phyloP scores from a whole-genome alignment of 2,329 filamentous ascomycete species.

The Botrytis cinerea region DNA sequence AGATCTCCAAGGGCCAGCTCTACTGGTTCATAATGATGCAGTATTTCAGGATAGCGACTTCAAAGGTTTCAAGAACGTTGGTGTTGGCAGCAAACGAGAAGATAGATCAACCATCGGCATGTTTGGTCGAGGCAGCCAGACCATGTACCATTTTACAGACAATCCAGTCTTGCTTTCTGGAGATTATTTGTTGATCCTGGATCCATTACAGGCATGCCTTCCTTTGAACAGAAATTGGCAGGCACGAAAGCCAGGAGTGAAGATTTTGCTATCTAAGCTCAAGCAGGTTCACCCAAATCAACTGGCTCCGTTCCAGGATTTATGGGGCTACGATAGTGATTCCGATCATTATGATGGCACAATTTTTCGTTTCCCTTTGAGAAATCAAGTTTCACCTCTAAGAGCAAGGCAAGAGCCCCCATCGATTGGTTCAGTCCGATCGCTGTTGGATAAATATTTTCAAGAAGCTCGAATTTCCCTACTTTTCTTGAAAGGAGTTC shows the following conservation, averaged over 20 bases:
- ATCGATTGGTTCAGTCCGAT: conserved; percentile 6
- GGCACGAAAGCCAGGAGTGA: conserved; percentile 34
- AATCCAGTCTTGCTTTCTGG: conserved; percentile 43
- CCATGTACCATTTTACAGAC: conserved; percentile 45
- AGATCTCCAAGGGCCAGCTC: conserved; percentile 39
- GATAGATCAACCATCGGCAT: conserved; percentile 40
- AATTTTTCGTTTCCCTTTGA: conserved; percentile 39
- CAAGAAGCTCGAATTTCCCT: conserved; percentile 36
- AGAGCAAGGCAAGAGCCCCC: neutral
- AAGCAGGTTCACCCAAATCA: conserved; percentile 30
- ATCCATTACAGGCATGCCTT: conserved; percentile 38
- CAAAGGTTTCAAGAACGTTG: conserved; percentile 41
- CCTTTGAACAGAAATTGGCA: conserved; percentile 29
- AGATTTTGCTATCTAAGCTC: conserved; percentile 32
- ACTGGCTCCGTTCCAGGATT: conserved; percentile 32
- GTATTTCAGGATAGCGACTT: conserved; percentile 41
- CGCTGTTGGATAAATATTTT: conserved; percentile 32
- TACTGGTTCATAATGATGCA: conserved; percentile 42
- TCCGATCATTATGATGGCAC: conserved; percentile 35
- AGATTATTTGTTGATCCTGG: conserved; percentile 41
- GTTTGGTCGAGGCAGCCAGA: conserved; percentile 43
- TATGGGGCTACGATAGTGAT: conserved; percentile 33
- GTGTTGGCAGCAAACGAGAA: conserved; percentile 41
- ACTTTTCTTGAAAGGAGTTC: conserved; percentile 34
- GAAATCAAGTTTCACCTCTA: conserved; percentile 18